phyloP scores from a whole-genome alignment of 371 early-diverging fungal genomes.

The Rozella allomycis region DNA sequence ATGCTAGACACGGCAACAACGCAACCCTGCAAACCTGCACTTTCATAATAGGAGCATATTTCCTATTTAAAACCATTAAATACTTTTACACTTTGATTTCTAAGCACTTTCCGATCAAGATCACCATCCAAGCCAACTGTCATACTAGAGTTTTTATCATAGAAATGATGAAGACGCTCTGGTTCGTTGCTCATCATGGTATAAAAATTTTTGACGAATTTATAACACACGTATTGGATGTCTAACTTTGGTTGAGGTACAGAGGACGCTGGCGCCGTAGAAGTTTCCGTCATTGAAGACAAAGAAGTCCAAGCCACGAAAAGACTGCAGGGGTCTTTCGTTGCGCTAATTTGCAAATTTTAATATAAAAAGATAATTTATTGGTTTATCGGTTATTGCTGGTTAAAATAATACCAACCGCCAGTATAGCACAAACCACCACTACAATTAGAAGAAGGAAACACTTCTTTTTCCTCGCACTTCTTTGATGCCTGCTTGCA shows the following conservation, averaged over 20 bases:
- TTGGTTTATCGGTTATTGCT: no score
- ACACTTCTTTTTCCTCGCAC: constrained; percentile 58
- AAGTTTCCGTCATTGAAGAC: no score
- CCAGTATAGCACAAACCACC: no score
- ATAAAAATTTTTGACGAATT: constrained; percentile 89
- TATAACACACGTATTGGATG: constrained; percentile 59
- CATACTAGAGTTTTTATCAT: constrained; percentile 51
- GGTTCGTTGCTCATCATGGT: constrained; percentile 74
- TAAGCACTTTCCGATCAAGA: constrained; percentile 16
- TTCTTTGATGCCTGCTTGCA: constrained; percentile 58
- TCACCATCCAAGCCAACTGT: constrained; percentile 69
- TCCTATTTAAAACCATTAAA: neutral
- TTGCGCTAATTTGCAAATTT: no score
- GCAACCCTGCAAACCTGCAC: constrained; percentile 26
- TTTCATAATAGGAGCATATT: neutral
- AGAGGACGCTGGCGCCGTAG: no score
- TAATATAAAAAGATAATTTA: no score
- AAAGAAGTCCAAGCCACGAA: no score
- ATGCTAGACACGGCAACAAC: constrained; percentile 68
- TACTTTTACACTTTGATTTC: constrained; percentile 45
- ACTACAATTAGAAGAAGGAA: no score
- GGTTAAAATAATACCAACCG: no score
- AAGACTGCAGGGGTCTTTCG: no score
- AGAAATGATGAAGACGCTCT: constrained; percentile 58
- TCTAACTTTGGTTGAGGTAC: no score